A percentile compares a stretch with the other conserved stretches of the same genome.
Conservation (phyloP, 371 early-diverging fungal genomes). For the Mortierella sp. region DNA sequence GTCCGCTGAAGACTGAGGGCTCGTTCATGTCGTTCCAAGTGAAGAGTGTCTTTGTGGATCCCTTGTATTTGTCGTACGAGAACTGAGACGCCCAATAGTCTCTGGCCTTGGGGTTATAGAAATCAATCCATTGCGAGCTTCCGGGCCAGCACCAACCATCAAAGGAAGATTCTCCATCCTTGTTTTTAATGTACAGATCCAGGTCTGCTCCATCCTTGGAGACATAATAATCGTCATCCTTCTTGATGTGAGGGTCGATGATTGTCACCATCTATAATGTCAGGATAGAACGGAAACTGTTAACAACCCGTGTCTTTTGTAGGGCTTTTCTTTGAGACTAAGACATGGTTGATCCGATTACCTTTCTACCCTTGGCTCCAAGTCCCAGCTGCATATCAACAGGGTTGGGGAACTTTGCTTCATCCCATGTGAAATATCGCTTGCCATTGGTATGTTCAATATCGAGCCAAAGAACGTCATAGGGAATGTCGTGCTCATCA, state of each 20-base stretch:
- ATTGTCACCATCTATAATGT: constrained; percentile 85
- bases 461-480: constrained; percentile 95
- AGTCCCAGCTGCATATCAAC: constrained; percentile 85
- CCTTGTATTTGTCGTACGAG: constrained; percentile 73
- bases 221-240: constrained; percentile 77
- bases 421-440: constrained; percentile 92
- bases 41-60: constrained; percentile 78
- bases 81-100: constrained; percentile 87
- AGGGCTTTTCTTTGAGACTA: neutral
- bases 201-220: constrained; percentile 80
- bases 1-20: constrained; percentile 90
- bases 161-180: constrained; percentile 69
- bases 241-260: constrained; percentile 97
- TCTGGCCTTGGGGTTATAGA: constrained; percentile 79
- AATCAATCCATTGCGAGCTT: constrained; percentile 90
- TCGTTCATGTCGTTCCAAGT: constrained; percentile 98
- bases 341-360: constrained; percentile 19
- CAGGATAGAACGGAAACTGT: neutral
- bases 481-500: constrained; percentile 87
- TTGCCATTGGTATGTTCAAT: constrained; percentile 95
- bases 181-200: constrained; percentile 83
- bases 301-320: neutral
- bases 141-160: constrained; percentile 97
- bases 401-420: constrained; percentile 88
- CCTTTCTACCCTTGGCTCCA: constrained; percentile 80